A percentile compares a stretch with the other conserved stretches of the same genome.
These are phyloP conservation scores for Trichodelitschia bisporula DNA, from an alignment of 495 filamentous ascomycete genomes.

Conservation along the genomic window DNA sequence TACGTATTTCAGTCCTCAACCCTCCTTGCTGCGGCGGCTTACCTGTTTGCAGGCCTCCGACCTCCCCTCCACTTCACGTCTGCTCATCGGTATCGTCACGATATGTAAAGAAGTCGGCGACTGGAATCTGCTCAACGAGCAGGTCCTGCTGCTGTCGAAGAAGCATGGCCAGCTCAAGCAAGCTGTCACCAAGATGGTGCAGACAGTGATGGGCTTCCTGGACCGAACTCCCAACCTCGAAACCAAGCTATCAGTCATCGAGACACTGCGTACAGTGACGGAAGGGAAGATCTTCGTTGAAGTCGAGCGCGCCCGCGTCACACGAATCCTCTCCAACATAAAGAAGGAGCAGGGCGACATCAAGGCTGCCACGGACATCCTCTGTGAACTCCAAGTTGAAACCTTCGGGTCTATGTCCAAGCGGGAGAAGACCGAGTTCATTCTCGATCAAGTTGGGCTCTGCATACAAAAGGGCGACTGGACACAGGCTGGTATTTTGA, in stretches of 20 bases:
- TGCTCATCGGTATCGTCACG: slow-evolving; percentile 69
- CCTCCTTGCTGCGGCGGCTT: background rate
- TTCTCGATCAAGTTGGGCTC: slow-evolving; percentile 77
- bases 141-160: slow-evolving; percentile 86
- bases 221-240: slow-evolving; percentile 58
- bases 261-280: slow-evolving; percentile 85
- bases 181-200: slow-evolving; percentile 96
- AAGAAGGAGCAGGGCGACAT: slow-evolving; percentile 87
- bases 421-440: slow-evolving; percentile 95
- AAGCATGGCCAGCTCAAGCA: slow-evolving; percentile 99
- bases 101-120: slow-evolving; percentile 81
- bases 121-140: slow-evolving; percentile 86
- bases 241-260: slow-evolving; percentile 75
- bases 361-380: slow-evolving; percentile 66
- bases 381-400: slow-evolving; percentile 95
- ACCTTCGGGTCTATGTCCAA: slow-evolving; percentile 96
- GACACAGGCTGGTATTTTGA: slow-evolving; percentile 83
- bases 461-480: slow-evolving; percentile 93
- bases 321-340: slow-evolving; percentile 83
- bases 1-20: slow-evolving; percentile 14
- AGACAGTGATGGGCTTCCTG: slow-evolving; percentile 79
- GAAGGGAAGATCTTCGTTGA: slow-evolving; percentile 99
- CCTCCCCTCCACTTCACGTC: slow-evolving; percentile 74
- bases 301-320: slow-evolving; percentile 88
- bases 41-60: slow-evolving; percentile 48